Percentiles rank a stretch among this genome's conserved stretches.
Evolutionary conservation across 2,329 filamentous ascomycete genomes (phyloP).

Genomic region (Albophoma yamanashiensis): DNA sequence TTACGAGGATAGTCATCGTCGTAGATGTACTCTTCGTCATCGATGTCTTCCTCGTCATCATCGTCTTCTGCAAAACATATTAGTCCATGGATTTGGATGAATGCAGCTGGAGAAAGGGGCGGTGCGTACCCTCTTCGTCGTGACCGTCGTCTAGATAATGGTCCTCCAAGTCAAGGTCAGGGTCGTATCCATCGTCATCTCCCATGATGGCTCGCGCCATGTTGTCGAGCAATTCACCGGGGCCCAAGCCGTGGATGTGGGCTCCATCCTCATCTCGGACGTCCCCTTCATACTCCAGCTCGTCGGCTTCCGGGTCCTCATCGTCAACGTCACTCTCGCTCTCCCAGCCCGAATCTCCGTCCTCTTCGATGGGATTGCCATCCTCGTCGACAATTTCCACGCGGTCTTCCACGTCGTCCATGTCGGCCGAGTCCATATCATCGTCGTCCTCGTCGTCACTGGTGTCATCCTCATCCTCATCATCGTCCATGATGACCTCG

Average conservation of each 20-base stretch:
- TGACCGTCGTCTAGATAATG: slow-evolving; percentile 42
- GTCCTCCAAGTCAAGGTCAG: slow-evolving; percentile 40
- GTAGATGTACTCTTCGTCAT: slow-evolving; percentile 55
- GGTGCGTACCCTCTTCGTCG: slow-evolving; percentile 45
- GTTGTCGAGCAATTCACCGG: slow-evolving; percentile 35
- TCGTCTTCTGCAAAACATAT: slow-evolving; percentile 28
- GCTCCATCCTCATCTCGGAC: slow-evolving; percentile 45
- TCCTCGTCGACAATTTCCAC: slow-evolving; percentile 54
- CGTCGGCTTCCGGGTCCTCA: slow-evolving; percentile 40
- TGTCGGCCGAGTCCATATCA: slow-evolving; percentile 30
- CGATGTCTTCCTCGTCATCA: slow-evolving; percentile 61
- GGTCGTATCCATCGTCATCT: slow-evolving; percentile 40
- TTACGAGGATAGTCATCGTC: slow-evolving; percentile 48
- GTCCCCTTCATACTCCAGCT: slow-evolving; percentile 43
- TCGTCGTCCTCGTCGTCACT: slow-evolving; percentile 46
- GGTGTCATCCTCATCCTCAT: slow-evolving; percentile 53
- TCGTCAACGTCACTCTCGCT: slow-evolving; percentile 47
- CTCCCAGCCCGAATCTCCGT: slow-evolving; percentile 51
- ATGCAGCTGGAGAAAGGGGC: neutral
- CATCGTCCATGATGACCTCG: slow-evolving; percentile 70
- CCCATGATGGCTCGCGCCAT: slow-evolving; percentile 46
- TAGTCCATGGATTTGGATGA: slow-evolving; percentile 2
- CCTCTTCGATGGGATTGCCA: slow-evolving; percentile 47
- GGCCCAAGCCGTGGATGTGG: slow-evolving; percentile 32
- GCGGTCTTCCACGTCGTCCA: slow-evolving; percentile 42